These are phyloP conservation scores for Spiraea crenata DNA, from an alignment of 331 rosid species.

Conservation along the genomic window DNA sequence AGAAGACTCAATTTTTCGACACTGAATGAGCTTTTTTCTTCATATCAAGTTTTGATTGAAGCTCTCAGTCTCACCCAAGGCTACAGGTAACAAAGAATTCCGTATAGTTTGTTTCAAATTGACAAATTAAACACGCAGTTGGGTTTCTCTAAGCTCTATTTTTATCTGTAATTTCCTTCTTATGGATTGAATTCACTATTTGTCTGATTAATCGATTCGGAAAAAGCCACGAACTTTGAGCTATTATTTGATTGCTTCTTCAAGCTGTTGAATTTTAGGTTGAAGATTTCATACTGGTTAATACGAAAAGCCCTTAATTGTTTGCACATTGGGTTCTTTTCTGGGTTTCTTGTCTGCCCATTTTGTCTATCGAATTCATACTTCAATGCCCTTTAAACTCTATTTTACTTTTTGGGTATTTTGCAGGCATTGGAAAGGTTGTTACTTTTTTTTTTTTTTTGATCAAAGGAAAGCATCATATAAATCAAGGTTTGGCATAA, in stretches of 20 bases:
- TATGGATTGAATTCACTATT: neutral
- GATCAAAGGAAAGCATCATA: too few relatives aligned
- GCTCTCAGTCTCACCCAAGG: neutral
- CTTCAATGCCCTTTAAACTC: neutral
- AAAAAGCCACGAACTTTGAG: neutral
- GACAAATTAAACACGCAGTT: neutral
- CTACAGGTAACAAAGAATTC: neutral
- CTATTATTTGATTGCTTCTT: neutral
- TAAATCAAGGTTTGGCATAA: too few relatives aligned
- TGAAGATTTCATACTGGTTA: neutral
- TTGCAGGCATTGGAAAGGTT: neutral
- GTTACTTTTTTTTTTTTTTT: neutral
- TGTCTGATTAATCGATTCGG: neutral
- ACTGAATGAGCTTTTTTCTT: neutral
- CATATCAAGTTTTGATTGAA: neutral
- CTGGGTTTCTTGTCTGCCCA: neutral
- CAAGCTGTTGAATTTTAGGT: neutral
- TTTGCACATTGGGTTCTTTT: neutral
- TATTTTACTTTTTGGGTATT: constrained; percentile 6
- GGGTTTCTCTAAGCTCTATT: neutral
- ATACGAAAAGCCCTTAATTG: too few relatives aligned
- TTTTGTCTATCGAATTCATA: neutral
- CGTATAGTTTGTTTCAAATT: neutral
- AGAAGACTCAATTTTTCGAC: neutral
- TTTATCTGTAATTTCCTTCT: too few relatives aligned